These are phyloP conservation scores for Ganoderma resinaceum DNA, from an alignment of 1,284 basidiomycete species.

Conservation along the genomic window DNA sequence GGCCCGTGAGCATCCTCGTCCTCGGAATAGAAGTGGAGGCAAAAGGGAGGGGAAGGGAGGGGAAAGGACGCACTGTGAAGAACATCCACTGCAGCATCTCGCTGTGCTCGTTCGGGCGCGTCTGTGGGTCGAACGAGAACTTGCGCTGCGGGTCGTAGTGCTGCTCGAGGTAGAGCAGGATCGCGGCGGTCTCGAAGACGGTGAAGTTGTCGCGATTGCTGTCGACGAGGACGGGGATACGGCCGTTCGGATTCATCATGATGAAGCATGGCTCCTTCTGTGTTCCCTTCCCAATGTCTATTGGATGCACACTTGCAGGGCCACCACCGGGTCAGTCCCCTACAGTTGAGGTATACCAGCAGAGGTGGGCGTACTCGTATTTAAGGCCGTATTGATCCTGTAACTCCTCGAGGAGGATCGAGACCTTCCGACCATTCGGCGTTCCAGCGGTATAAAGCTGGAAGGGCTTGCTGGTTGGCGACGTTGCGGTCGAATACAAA, in stretches of 20 bases:
- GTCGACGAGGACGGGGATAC: conserved; percentile 58
- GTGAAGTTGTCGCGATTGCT: conserved; percentile 45
- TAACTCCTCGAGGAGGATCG: conserved; percentile 38
- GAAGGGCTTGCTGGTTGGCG: conserved; percentile 50
- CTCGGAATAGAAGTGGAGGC: background rate
- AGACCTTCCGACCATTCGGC: conserved; percentile 69
- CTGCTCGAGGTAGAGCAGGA: conserved; percentile 60
- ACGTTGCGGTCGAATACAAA: conserved; percentile 26
- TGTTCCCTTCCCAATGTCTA: conserved; percentile 47
- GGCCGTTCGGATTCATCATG: conserved; percentile 64
- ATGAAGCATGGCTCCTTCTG: conserved; percentile 62
- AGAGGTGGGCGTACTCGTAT: conserved; percentile 34
- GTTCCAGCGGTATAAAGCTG: conserved; percentile 69
- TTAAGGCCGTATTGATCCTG: conserved; percentile 35
- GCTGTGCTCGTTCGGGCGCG: conserved; percentile 48
- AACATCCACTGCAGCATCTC: conserved; percentile 82
- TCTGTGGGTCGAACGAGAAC: conserved; percentile 52
- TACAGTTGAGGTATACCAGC: background rate
- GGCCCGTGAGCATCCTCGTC: background rate
- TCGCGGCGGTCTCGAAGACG: conserved; percentile 62
- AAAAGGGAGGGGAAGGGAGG: conserved; percentile 2
- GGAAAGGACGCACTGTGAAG: conserved; percentile 68
- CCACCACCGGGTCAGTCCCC: background rate
- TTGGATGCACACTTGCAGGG: conserved; percentile 40
- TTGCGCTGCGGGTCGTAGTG: conserved; percentile 53